Percentiles rank a stretch among this genome's conserved stretches.
phyloP scores from a whole-genome alignment of 1,284 basidiomycete genomes.

The Cryptococcus depauperatus region DNA sequence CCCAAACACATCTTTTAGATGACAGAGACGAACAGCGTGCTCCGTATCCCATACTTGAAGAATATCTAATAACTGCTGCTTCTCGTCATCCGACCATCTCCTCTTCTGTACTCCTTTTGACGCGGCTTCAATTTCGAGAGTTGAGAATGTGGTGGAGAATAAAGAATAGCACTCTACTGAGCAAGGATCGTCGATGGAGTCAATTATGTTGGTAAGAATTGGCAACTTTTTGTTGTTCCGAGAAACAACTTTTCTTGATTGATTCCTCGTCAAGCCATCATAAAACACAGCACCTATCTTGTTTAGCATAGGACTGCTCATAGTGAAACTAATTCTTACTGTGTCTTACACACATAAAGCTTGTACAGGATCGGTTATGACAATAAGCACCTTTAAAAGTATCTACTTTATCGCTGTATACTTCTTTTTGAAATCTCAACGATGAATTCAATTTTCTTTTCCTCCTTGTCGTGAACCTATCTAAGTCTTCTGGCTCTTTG shows the following conservation, averaged over 20 bases:
- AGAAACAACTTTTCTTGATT: background rate
- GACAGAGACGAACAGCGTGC: background rate
- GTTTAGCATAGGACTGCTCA: background rate
- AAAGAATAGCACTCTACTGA: background rate
- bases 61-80: background rate
- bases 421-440: conserved; percentile 2
- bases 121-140: background rate
- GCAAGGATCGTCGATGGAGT: background rate
- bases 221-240: background rate
- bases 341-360: conserved; percentile 8
- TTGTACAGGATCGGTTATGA: conserved; percentile 4
- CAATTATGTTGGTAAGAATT: background rate
- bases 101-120: background rate
- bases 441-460: conserved; percentile 12
- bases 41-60: background rate
- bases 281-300: background rate
- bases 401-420: background rate
- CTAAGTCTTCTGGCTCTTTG: background rate
- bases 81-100: background rate
- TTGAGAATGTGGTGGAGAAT: background rate
- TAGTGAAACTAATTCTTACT: no score
- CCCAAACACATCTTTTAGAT: background rate
- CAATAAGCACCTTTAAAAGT: conserved; percentile 4
- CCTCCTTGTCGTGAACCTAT: background rate
- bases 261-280: background rate